Base-by-base conservation (phyloP, 169 alveolate species). In the Eimeria tenella region DNA sequence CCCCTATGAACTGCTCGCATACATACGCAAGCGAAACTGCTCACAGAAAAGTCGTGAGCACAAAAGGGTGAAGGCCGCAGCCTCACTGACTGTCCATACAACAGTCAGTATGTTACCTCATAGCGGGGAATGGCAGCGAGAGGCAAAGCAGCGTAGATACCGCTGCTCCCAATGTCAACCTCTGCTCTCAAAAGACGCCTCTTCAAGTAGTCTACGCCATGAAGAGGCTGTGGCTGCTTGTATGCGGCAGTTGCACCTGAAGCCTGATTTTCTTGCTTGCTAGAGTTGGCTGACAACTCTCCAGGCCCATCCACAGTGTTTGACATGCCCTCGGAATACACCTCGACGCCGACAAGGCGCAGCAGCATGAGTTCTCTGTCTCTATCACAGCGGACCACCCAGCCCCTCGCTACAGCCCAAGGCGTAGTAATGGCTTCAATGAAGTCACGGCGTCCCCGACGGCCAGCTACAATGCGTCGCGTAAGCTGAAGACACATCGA, bases 351-450 rank as follows among this genome's bases (percentile, higher is more conserved):
- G 49, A 87, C 93, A 31, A 87, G 86, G 42, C 93, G 93, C 60
- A 87, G 86, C 73, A 87, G 86, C 73, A 87, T 56, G 52, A 87
- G 86, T 0, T 65, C 93, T 23, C 86, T 21, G n/a, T 53, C 74
- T 5, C 71, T 25, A n/a, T 87, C 93, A 31, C 93, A 87, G 25
- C 93, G 93, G 5, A 87, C 93, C 15, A 87, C 93, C 93, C 93
- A 87, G 23, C 93, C 84, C 7, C 93, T 65, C 13, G 53, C 84
- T 6, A 87, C 93, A 5, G 74, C 93, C 11, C 23, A 55, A 10
- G 93, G 93, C 31, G 21, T 15, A 4, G 55, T n/a, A 8, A 73
- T 11, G 7, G 56, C 52, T 5, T 73, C 56, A 9, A 73, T 73
- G 56, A 73, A 73, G 9, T 73, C 58, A n/a, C 83, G 52, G 21